Conservation (phyloP, 768 basidiomycete species). For the Lentinula raphanica region DNA sequence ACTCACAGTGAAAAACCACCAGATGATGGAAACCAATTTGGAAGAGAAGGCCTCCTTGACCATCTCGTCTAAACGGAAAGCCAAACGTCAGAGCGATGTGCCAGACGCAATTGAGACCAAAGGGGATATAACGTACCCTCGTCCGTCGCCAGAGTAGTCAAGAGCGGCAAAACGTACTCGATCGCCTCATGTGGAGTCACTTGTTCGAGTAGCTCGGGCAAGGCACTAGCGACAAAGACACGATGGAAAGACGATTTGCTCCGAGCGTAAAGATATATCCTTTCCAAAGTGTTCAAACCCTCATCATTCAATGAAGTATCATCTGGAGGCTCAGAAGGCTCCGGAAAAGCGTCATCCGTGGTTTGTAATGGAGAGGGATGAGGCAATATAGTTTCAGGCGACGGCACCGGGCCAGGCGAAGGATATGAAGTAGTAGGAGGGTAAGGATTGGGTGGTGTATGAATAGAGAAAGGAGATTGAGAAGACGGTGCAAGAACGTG, state of each 20-base stretch:
- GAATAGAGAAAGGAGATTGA: constrained; percentile 23
- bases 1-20: constrained; percentile 83
- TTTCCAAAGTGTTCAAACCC: constrained; percentile 77
- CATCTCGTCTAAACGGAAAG: constrained; percentile 55
- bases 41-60: constrained; percentile 86
- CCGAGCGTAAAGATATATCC: constrained; percentile 85
- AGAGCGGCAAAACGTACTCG: constrained; percentile 89
- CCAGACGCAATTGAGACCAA: not conserved
- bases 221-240: constrained; percentile 78
- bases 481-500: constrained; percentile 14
- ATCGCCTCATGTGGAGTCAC: constrained; percentile 85
- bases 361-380: constrained; percentile 7
- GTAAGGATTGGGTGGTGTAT: constrained; percentile 16
- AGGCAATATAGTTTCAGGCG: constrained; percentile 9
- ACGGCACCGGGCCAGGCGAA: constrained; percentile 17
- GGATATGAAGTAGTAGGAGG: constrained; percentile 13
- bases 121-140: constrained; percentile 49
- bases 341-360: constrained; percentile 34
- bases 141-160: constrained; percentile 79
- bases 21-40: constrained; percentile 76
- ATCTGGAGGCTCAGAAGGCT: constrained; percentile 26
- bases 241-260: constrained; percentile 61
- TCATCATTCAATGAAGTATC: constrained; percentile 66
- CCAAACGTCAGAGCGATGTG: not conserved
- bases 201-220: constrained; percentile 70